Base-by-base conservation (phyloP, 2,329 filamentous ascomycete genomes). In the Phoma sp. region DNA sequence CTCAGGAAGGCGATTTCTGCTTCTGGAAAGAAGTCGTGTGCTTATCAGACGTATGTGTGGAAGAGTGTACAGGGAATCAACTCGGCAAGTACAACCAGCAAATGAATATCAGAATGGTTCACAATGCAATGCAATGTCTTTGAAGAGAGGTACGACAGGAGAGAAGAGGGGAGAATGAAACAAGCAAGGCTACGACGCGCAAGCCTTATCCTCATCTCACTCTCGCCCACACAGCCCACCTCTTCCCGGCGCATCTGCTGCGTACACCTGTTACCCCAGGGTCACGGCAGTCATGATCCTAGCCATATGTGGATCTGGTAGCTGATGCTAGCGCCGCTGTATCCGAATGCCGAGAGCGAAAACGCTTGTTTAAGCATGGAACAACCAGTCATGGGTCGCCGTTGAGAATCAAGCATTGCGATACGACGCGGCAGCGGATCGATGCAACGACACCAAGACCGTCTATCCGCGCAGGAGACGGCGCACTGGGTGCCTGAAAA, bases 361-460 rank as follows among this genome's bases (percentile, higher is more conserved):
- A 51, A 39, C 43, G 52, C 52, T 56, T 56, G 52, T 51, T 35
- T 40, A 30, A 37, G 27, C 33, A 47, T 47, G 52, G 47, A 47
- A 49, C 46, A 37, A 14, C 64, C 60, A 62, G 35, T 65, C 47
- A 61, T 54, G 60, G 55, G 58, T 55, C 55, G 58, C 55, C 36
- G 33, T 47, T 57, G 41, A 55, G 47, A 44, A 41, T 52, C 51
- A 62, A 62, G 62, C 62, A 47, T 64, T 62, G 47, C 38, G 42
- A 50, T 32, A 49, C 27, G 45, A 40, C 13, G 32, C 23, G 45
- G 29, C 45, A 39, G 38, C 27, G 38, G 32, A 43, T 42, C 38
- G 22, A 41, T 47, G 46, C 42, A 44, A 51, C 52, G 18, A 47
- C 32, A 55, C 42, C 47, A 51, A 55, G 47, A 51, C 27, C 18